Conservation (phyloP, 805 yeast genomes). For the Sugiyamaella americana region DNA sequence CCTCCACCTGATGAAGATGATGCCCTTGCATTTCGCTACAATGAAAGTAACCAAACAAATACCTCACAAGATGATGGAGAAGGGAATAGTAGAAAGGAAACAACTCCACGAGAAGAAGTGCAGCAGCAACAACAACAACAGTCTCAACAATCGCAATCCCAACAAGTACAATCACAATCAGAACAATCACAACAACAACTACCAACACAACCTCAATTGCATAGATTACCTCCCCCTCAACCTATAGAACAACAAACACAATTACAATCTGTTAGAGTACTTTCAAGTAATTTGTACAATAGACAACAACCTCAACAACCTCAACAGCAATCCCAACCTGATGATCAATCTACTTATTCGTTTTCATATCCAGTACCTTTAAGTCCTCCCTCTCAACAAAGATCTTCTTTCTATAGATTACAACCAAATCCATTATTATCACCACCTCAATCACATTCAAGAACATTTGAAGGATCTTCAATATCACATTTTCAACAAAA, state of each 20-base stretch:
- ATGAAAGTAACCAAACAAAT: not conserved
- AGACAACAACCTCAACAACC: slow-evolving; percentile 1
- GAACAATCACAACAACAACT: slow-evolving; percentile 8
- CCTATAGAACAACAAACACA: not conserved
- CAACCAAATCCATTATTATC: not conserved
- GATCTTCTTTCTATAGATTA: not conserved
- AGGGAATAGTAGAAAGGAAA: not conserved
- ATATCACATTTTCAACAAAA: slow-evolving; percentile 5
- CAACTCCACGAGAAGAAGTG: not conserved
- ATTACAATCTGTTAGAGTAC: not conserved
- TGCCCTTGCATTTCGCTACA: slow-evolving; percentile 15
- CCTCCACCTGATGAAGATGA: slow-evolving; percentile 14
- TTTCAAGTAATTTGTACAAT: not conserved
- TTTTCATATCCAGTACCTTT: not conserved
- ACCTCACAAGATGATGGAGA: not conserved
- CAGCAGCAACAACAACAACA: slow-evolving; percentile 2
- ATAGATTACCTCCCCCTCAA: slow-evolving; percentile 1
- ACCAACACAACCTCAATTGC: slow-evolving; percentile 6
- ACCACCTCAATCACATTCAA: slow-evolving; percentile 1
- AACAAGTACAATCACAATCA: not conserved
- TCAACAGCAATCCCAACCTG: slow-evolving; percentile 4
- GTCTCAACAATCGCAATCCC: not conserved
- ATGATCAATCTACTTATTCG: not conserved
- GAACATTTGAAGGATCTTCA: slow-evolving; percentile 2
- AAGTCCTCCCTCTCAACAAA: not conserved